Evolutionary conservation across 768 basidiomycete genomes (phyloP).

Genomic region (Aureoboletus auriporus): DNA sequence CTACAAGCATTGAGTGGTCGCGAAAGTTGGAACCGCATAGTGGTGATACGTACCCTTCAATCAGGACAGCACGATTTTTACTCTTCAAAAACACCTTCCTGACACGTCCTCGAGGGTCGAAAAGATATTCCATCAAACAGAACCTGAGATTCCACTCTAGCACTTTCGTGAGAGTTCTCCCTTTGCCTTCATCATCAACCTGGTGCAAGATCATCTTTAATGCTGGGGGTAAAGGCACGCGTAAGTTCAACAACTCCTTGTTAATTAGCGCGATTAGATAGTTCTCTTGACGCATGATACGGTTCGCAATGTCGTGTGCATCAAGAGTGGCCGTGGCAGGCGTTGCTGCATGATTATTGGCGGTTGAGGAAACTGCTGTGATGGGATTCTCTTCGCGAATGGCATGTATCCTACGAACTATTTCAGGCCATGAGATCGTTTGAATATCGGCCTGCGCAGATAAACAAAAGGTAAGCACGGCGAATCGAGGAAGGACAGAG

Average conservation of each 20-base stretch:
- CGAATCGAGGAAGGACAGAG: not conserved
- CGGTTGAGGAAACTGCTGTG: conserved; percentile 74
- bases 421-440: conserved; percentile 94
- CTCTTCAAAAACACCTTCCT: conserved; percentile 88
- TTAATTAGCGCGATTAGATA: conserved; percentile 98
- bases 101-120: conserved; percentile 86
- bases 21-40: not conserved
- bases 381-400: conserved; percentile 93
- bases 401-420: conserved; percentile 84
- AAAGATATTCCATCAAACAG: conserved; percentile 93
- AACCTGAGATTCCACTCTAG: conserved; percentile 97
- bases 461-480: conserved; percentile 12
- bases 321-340: conserved; percentile 84
- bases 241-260: conserved; percentile 89
- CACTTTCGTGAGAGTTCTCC: conserved; percentile 79
- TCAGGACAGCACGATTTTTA: conserved; percentile 70
- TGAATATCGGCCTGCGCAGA: conserved; percentile 88
- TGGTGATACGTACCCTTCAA: conserved; percentile 66
- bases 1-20: conserved; percentile 37
- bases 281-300: conserved; percentile 97
- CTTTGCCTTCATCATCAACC: conserved; percentile 55
- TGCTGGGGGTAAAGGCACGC: conserved; percentile 68
- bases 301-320: conserved; percentile 96
- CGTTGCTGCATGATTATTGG: conserved; percentile 48
- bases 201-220: conserved; percentile 47